phyloP scores from a whole-genome alignment of 176 grass and related monocot species.

The bread wheat (Triticum aestivum) region IWGSC_CS_RefSeq_v2.1 NC_057813.1:156402009-156402508 shows the following conservation, averaged over 20 bases:
- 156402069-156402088: not conserved
- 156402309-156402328: not conserved
- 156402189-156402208: not conserved
- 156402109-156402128: too few species aligned
- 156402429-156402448: not conserved
- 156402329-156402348: not conserved
- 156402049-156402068: too few species aligned
- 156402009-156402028: not conserved
- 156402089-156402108: not conserved
- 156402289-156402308: not conserved
- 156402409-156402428: not conserved
- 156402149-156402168: not conserved
- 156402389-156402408: not conserved
- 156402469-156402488: not conserved
- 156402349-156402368: not conserved
- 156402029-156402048: not conserved
- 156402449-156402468: not conserved
- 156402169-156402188: not conserved
- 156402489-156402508: not conserved
- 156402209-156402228: not conserved
- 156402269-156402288: too few species aligned
- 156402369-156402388: too few species aligned
- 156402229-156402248: slow-evolving; percentile 17
- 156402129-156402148: not conserved
- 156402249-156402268: not conserved